Conservation (phyloP, 2,329 filamentous ascomycete species). For the Botrytis porri region DNA sequence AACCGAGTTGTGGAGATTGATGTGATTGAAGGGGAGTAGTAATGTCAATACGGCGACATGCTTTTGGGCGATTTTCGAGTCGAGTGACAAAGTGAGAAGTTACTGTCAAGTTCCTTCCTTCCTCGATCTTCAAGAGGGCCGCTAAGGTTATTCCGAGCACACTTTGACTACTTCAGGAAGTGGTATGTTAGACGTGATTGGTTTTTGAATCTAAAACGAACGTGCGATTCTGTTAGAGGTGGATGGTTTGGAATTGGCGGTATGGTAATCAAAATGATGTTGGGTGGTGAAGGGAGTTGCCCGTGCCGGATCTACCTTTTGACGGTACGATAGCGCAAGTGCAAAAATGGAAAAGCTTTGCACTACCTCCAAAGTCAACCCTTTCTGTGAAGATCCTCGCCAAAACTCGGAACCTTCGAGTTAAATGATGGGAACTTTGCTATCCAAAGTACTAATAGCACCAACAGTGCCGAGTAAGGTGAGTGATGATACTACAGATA, state of each 20-base stretch:
- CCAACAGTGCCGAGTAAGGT: not conserved
- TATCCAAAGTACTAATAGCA: not conserved
- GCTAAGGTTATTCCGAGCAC: not conserved
- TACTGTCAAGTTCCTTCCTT: not conserved
- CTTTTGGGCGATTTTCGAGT: not conserved
- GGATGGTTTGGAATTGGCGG: not conserved
- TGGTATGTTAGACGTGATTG: not conserved
- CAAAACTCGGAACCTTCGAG: conserved; percentile 7
- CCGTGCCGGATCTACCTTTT: conserved; percentile 10
- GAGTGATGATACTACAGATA: not conserved
- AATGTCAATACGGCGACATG: not conserved
- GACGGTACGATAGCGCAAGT: not conserved
- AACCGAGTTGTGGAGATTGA: conserved; percentile 22
- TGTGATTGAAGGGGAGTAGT: not conserved
- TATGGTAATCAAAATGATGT: not conserved
- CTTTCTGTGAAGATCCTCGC: conserved; percentile 10
- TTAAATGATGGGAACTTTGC: not conserved
- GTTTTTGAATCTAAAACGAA: not conserved
- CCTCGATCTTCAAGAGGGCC: not conserved
- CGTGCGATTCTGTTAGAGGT: not conserved
- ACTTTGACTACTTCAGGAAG: not conserved
- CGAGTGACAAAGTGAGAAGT: not conserved
- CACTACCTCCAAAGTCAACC: conserved; percentile 12
- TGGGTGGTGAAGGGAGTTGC: not conserved
- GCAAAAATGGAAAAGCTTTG: not conserved